Evolutionary conservation across 2,329 filamentous ascomycete species (phyloP).

Genomic region (Colletotrichum eleusines): DNA sequence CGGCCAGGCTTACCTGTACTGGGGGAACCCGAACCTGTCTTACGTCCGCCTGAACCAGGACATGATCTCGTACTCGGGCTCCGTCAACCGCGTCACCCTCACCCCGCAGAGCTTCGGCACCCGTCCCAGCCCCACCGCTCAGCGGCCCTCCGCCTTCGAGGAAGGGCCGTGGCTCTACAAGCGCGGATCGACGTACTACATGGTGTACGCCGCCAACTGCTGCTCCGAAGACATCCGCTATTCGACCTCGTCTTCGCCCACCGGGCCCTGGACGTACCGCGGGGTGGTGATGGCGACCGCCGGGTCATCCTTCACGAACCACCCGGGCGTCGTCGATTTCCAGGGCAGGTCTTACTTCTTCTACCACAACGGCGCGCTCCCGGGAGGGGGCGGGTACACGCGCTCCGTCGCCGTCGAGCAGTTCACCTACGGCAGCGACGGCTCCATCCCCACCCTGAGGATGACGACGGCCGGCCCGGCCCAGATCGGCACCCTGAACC

Average conservation of each 20-base stretch:
- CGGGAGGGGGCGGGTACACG: background rate
- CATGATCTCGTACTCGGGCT: slow-evolving; percentile 52
- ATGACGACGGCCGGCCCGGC: slow-evolving; percentile 48
- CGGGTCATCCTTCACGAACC: background rate
- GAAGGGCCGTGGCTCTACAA: slow-evolving; percentile 51
- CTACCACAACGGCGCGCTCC: background rate
- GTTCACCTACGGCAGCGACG: slow-evolving; percentile 42
- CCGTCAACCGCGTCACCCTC: slow-evolving; percentile 12
- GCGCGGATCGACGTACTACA: slow-evolving; percentile 48
- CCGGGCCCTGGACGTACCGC: slow-evolving; percentile 1
- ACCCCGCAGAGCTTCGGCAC: background rate
- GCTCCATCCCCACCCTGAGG: slow-evolving; percentile 46
- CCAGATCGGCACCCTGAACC: slow-evolving; percentile 46
- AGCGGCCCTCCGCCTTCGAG: slow-evolving; percentile 41
- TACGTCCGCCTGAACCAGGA: slow-evolving; percentile 56
- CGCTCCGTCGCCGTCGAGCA: slow-evolving; percentile 3
- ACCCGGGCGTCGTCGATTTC: background rate
- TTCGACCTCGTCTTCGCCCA: slow-evolving; percentile 45
- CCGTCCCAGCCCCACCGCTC: slow-evolving; percentile 31
- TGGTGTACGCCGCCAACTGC: slow-evolving; percentile 48
- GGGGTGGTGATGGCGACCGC: background rate
- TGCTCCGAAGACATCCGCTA: slow-evolving; percentile 50
- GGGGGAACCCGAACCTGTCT: slow-evolving; percentile 46
- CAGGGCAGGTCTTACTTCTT: background rate
- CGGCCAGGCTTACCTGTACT: slow-evolving; percentile 54